Conservation (phyloP, 2,329 filamentous ascomycete species). For the Trichoderma sp. region DNA sequence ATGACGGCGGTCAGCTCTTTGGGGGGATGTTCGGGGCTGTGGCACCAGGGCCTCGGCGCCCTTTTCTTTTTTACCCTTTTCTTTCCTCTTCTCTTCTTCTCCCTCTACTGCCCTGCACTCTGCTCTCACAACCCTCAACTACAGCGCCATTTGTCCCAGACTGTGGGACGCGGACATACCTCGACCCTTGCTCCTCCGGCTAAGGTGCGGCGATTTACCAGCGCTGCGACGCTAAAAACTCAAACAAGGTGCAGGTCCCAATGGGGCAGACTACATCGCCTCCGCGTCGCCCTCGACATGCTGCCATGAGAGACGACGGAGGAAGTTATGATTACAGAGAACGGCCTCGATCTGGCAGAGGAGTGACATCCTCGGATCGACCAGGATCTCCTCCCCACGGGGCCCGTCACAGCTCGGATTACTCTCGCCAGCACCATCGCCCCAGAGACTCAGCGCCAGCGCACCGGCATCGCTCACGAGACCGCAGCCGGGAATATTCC, state of each 20-base stretch:
- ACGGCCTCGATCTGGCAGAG: constrained; percentile 39
- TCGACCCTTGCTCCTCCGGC: constrained; percentile 35
- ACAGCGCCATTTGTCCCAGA: not conserved
- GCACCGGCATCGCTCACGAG: constrained; percentile 41
- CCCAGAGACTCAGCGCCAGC: constrained; percentile 36
- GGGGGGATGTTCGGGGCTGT: not conserved
- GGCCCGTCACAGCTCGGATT: constrained; percentile 34
- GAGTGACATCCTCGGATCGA: constrained; percentile 36
- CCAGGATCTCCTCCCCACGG: constrained; percentile 37
- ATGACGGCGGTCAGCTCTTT: constrained; percentile 12
- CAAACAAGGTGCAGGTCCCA: constrained; percentile 34
- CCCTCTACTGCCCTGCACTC: not conserved
- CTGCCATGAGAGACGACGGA: constrained; percentile 44
- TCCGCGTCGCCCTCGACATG: constrained; percentile 41
- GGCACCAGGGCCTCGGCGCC: not conserved
- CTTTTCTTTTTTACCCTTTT: not conserved
- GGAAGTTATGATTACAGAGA: constrained; percentile 41
- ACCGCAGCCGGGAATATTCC: constrained; percentile 40
- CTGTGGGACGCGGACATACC: constrained; percentile 16
- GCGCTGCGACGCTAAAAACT: constrained; percentile 43
- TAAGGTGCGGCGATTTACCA: constrained; percentile 44
- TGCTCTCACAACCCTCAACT: not conserved
- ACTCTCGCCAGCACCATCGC: constrained; percentile 37
- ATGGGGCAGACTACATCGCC: constrained; percentile 36
- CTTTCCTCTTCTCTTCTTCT: not conserved